Percentiles rank a stretch among this genome's conserved stretches.
Evolutionary conservation across 2,329 filamentous ascomycete species (phyloP).

Genomic region (Lizonia empirigonia): DNA sequence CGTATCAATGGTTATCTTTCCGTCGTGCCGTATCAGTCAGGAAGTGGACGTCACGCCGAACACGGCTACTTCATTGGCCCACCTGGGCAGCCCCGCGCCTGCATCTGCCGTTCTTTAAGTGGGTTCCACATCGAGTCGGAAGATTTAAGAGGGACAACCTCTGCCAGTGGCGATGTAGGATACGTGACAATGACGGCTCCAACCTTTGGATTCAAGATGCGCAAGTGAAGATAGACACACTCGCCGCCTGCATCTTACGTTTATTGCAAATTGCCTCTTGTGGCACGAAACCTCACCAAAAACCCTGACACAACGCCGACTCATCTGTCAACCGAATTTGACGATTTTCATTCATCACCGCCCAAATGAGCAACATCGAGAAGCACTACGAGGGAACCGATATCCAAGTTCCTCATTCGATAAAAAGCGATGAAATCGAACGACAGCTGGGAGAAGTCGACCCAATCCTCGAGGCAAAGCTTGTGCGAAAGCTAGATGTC

Average conservation of each 20-base stretch:
- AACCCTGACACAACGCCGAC: constrained; percentile 5
- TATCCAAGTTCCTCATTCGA: constrained; percentile 18
- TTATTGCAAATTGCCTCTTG: not conserved
- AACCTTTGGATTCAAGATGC: constrained; percentile 27
- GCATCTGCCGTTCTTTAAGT: constrained; percentile 22
- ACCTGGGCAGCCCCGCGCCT: constrained; percentile 36
- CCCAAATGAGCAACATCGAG: constrained; percentile 37
- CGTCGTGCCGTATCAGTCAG: constrained; percentile 7
- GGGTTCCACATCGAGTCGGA: constrained; percentile 19
- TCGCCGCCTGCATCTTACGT: not conserved
- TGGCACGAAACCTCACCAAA: not conserved
- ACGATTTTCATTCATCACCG: not conserved
- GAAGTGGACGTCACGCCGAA: constrained; percentile 26
- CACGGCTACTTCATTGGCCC: constrained; percentile 21
- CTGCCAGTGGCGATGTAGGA: constrained; percentile 16
- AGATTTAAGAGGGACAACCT: constrained; percentile 30
- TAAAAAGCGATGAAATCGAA: constrained; percentile 33
- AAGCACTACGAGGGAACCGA: constrained; percentile 27
- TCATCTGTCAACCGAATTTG: constrained; percentile 8
- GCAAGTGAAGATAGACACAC: not conserved
- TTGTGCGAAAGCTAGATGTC: constrained; percentile 69
- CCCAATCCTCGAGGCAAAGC: constrained; percentile 55
- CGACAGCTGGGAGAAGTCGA: constrained; percentile 43
- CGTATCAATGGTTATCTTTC: constrained; percentile 7
- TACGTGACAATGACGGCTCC: constrained; percentile 28